Conservation (phyloP, 108 stramenopile species). For the Aurantiochytrium sp. region DNA sequence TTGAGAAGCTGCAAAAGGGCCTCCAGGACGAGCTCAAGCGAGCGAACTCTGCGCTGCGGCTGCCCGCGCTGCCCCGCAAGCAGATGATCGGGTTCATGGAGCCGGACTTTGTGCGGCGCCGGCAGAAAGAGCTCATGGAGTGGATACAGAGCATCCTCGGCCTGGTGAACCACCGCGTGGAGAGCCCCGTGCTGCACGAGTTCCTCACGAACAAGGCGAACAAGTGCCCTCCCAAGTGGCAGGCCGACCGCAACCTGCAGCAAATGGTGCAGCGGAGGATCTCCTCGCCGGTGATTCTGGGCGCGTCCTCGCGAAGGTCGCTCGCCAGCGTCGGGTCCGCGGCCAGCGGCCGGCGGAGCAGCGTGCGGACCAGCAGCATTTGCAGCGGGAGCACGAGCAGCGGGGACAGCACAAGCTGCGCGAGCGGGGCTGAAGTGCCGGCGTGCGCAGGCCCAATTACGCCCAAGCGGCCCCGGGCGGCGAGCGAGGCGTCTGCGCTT, state of each 20-base stretch:
- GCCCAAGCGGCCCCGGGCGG: too few relatives aligned
- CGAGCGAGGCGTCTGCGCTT: neutral
- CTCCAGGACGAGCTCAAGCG: neutral
- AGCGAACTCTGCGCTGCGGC: neutral
- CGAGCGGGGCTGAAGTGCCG: too few relatives aligned
- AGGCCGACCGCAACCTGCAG: neutral
- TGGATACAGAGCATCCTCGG: constrained; percentile 14
- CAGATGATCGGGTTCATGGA: constrained; percentile 24
- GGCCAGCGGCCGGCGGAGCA: too few relatives aligned
- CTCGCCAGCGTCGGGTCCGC: neutral
- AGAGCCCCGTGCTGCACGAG: constrained; percentile 7
- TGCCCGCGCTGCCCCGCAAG: constrained; percentile 1
- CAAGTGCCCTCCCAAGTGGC: neutral
- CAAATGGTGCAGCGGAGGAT: neutral
- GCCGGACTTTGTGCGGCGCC: neutral
- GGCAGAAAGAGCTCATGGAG: neutral
- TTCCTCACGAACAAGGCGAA: neutral
- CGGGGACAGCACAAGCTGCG: too few relatives aligned
- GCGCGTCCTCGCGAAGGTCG: neutral
- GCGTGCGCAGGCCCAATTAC: too few relatives aligned
- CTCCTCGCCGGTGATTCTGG: neutral
- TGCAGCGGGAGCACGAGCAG: too few relatives aligned
- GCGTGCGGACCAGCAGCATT: too few relatives aligned
- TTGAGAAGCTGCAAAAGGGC: constrained; percentile 13
- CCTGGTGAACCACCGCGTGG: neutral